Conservation (phyloP, 2,329 filamentous ascomycete genomes). For the Zalaria sp. region DNA sequence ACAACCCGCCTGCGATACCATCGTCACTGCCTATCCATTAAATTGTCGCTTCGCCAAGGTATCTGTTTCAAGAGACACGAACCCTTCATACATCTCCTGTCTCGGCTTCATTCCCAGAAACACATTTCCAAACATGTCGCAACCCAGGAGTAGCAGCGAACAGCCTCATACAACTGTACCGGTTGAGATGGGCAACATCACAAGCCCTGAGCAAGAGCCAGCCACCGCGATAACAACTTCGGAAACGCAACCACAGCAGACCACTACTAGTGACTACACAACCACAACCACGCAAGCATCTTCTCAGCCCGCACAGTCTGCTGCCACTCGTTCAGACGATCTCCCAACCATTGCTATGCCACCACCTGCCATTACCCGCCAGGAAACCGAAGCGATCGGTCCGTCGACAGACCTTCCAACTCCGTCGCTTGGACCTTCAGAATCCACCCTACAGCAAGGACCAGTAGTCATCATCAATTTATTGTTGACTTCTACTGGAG, state of each 20-base stretch:
- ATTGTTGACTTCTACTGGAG: slow-evolving; percentile 59
- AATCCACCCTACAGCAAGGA: slow-evolving; percentile 21
- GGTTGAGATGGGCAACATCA: background rate
- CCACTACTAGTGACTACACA: too few species aligned
- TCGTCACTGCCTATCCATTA: too few species aligned
- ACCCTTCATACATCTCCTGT: background rate
- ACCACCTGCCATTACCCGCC: slow-evolving; percentile 15
- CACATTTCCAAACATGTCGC: background rate
- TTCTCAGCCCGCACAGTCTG: too few species aligned
- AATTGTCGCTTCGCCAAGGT: too few species aligned
- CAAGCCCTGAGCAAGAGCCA: background rate
- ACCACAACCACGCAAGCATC: too few species aligned
- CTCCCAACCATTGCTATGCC: slow-evolving; percentile 6
- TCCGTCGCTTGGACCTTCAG: slow-evolving; percentile 16
- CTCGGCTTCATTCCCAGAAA: background rate
- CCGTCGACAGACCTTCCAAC: slow-evolving; percentile 30
- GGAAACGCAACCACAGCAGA: too few species aligned
- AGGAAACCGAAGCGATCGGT: slow-evolving; percentile 32
- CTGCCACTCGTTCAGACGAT: background rate
- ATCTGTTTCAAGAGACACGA: too few species aligned
- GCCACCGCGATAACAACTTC: background rate
- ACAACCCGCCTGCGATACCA: too few species aligned
- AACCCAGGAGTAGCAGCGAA: background rate
- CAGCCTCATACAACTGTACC: background rate
- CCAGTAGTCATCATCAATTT: slow-evolving; percentile 60